Base-by-base conservation (phyloP, 2,329 filamentous ascomycete species). In the Fusarium tjaetaba region DNA sequence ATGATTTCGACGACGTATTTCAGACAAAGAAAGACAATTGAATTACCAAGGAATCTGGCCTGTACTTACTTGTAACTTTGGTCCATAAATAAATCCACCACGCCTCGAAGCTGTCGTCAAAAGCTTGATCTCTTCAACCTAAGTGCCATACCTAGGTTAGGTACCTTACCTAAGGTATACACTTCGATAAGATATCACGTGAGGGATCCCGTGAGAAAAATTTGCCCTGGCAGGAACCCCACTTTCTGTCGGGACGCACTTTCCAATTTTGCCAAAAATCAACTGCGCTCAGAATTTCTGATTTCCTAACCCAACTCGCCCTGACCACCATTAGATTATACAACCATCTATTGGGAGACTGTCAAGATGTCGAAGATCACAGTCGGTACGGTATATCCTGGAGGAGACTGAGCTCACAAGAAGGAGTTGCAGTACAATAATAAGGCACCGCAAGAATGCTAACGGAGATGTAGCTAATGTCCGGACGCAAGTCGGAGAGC, bases 401-500 rank as follows among this genome's bases (percentile, higher is more conserved):
- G 36, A n/a, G n/a, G 28, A 38, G 57, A 42, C 30, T 32, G 38
- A 34, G n/a, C 58, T 30, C 34, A 22, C 38, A 11, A 24, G 41
- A 46, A 46, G 18, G 60, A 58, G 30, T 42, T 20, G 49, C 34
- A 66, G 36, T 11, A 22, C 34, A 48, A 43, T 26, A 32, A 45
- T 46, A 34, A 46, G 43, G 15, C 32, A 24, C 4, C 34, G 52
- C 28, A 22, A 48, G 36, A 39, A 88, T 84, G 81, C 86, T 82
- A 80, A 82, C 77, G 36, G 30, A 41, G 41, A 39, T 65, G 24
- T 78, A 83, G 94, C 94, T 91, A 94, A 95, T 93, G 95, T 97
- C 90, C 94, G 95, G 90, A 89, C 91, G 86, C 96, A 98, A 89
- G 94, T 98, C 85, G 88, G 92, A 86, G 91, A 96, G 85, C 91